Evolutionary conservation across 805 yeast species (phyloP).

Genomic region (Schizosaccharomyces pombe): DNA sequence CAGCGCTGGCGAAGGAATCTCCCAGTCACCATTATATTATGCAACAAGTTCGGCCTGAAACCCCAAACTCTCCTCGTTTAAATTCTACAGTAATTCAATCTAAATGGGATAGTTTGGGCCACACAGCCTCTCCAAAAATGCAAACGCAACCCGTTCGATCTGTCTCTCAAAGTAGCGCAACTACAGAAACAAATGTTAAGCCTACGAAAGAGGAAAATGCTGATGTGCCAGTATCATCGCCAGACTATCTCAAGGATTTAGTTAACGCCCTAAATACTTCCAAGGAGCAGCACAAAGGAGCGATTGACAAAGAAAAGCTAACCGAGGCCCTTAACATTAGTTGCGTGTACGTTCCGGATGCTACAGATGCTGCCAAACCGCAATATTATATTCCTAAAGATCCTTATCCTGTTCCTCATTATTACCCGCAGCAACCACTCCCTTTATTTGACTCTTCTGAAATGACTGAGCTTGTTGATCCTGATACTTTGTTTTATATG

Average conservation of each 20-base stretch:
- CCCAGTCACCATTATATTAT: too few relatives aligned
- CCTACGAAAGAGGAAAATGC: too few relatives aligned
- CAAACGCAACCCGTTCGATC: not conserved
- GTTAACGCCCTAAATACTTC: not conserved
- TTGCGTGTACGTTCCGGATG: conserved; percentile 53
- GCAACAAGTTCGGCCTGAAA: not conserved
- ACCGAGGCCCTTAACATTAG: conserved; percentile 5
- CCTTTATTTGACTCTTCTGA: conserved; percentile 29
- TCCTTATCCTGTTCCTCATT: conserved; percentile 74
- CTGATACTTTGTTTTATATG: conserved; percentile 74
- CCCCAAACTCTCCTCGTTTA: not conserved
- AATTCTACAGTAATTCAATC: not conserved
- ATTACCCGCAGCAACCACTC: conserved; percentile 66
- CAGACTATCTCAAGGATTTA: not conserved
- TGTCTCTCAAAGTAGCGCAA: too few relatives aligned
- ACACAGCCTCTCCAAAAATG: not conserved
- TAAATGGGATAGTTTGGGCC: not conserved
- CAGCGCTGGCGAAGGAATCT: not conserved
- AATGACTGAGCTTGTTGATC: conserved; percentile 46
- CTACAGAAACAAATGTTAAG: too few relatives aligned
- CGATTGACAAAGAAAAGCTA: conserved; percentile 7
- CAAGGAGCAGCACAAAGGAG: not conserved
- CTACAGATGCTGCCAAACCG: conserved; percentile 72
- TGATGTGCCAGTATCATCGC: too few relatives aligned
- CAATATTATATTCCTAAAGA: conserved; percentile 49